phyloP scores from a whole-genome alignment of 805 yeast species.

The Ogataea populi-albae region DNA sequence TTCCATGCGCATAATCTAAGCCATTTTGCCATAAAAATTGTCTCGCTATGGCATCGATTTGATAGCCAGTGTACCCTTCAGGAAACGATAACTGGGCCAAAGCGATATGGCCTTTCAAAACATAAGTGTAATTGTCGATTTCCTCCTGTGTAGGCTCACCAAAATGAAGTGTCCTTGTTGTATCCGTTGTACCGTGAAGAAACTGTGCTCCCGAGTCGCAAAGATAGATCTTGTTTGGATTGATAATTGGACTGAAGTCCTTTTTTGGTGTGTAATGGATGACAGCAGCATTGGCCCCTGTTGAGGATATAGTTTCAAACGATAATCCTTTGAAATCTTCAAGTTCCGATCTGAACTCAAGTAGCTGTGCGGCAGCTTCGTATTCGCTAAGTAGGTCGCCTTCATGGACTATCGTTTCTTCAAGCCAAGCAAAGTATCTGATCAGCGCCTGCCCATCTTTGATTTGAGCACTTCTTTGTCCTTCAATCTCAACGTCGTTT shows the following conservation, averaged over 20 bases:
- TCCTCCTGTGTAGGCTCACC: conserved; percentile 45
- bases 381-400: conserved; percentile 56
- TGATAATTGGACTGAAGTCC: conserved; percentile 43
- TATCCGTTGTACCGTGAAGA: conserved; percentile 63
- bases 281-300: conserved; percentile 75
- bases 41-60: conserved; percentile 57
- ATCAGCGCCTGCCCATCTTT: conserved; percentile 59
- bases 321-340: conserved; percentile 61
- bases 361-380: conserved; percentile 60
- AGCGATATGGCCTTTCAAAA: conserved; percentile 55
- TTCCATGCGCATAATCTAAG: conserved; percentile 60
- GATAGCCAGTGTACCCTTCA: conserved; percentile 50
- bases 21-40: conserved; percentile 56
- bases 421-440: conserved; percentile 57
- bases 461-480: conserved; percentile 51
- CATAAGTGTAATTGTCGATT: conserved; percentile 50
- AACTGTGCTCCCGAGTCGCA: conserved; percentile 62
- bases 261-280: conserved; percentile 67
- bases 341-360: conserved; percentile 50
- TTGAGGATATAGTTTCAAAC: conserved; percentile 70
- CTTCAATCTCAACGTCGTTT: conserved; percentile 46
- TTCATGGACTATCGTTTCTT: conserved; percentile 41
- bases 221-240: conserved; percentile 51
- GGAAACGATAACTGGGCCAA: conserved; percentile 51
- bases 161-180: conserved; percentile 59